A percentile compares a stretch with the other conserved stretches of the same genome.
Evolutionary conservation across 2,329 filamentous ascomycete genomes (phyloP).

Genomic region (Fusarium sp.): DNA sequence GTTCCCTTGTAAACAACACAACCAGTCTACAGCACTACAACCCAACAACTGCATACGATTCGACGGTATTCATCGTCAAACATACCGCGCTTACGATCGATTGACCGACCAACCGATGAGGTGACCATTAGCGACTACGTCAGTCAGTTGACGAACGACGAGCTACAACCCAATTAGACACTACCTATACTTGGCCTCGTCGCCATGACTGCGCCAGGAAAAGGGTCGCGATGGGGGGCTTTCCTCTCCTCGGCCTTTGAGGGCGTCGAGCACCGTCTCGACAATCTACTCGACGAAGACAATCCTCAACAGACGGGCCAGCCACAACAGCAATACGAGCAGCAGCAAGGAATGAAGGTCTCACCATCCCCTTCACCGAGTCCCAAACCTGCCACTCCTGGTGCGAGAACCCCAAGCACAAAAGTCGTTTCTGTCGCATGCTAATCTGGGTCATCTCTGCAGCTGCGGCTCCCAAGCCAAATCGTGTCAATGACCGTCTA

Average conservation of each 20-base stretch:
- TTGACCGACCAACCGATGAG: slow-evolving; percentile 28
- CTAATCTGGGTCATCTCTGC: slow-evolving; percentile 18
- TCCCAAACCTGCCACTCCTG: slow-evolving; percentile 33
- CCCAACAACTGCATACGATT: slow-evolving; percentile 3
- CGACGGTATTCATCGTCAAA: neutral
- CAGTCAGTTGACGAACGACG: slow-evolving; percentile 37
- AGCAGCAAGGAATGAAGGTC: slow-evolving; percentile 37
- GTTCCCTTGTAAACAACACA: slow-evolving; percentile 14
- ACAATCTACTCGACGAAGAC: slow-evolving; percentile 88
- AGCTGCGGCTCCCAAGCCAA: slow-evolving; percentile 70
- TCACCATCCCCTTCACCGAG: slow-evolving; percentile 48
- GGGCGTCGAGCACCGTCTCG: slow-evolving; percentile 90
- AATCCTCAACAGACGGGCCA: slow-evolving; percentile 45
- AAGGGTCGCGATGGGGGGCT: slow-evolving; percentile 75
- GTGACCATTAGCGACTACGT: slow-evolving; percentile 36
- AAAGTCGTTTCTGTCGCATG: neutral
- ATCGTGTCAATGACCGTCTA: slow-evolving; percentile 80
- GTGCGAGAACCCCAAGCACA: slow-evolving; percentile 2
- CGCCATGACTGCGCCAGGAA: slow-evolving; percentile 61
- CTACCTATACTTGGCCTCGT: slow-evolving; percentile 1
- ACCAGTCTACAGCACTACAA: neutral
- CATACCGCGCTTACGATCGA: neutral
- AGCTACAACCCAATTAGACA: slow-evolving; percentile 12
- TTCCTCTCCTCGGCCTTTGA: slow-evolving; percentile 92
- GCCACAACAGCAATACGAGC: slow-evolving; percentile 24